phyloP scores from a whole-genome alignment of 192 early-diverging fungal species.

The Coemansia sp. region DNA sequence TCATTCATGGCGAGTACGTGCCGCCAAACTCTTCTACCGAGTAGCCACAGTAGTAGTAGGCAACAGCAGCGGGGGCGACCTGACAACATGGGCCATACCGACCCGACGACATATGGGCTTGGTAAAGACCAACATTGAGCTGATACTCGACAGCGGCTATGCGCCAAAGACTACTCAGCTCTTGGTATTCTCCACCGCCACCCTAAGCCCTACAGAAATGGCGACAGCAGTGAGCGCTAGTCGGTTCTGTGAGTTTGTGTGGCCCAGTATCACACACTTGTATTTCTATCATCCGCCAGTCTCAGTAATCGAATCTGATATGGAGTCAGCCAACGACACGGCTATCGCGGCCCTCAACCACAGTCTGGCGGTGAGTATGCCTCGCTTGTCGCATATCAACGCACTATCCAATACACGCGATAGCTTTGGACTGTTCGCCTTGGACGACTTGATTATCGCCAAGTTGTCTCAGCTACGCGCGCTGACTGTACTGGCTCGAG shows the following conservation, averaged over 20 bases:
- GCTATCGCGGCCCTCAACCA: slow-evolving; percentile 26
- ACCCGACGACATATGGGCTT: background rate
- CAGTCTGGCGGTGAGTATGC: slow-evolving; percentile 22
- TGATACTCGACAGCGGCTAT: slow-evolving; percentile 47
- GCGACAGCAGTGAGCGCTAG: slow-evolving; percentile 3
- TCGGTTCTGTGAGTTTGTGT: slow-evolving; percentile 33
- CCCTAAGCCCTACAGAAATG: background rate
- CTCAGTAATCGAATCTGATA: background rate
- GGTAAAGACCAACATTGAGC: slow-evolving; percentile 28
- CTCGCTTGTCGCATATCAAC: slow-evolving; percentile 16
- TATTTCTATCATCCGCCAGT: slow-evolving; percentile 33
- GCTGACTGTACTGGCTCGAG: slow-evolving; percentile 19
- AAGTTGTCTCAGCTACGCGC: slow-evolving; percentile 12
- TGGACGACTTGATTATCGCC: slow-evolving; percentile 44
- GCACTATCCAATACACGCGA: slow-evolving; percentile 37
- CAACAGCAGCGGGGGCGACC: slow-evolving; percentile 5
- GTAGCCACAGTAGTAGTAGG: slow-evolving; percentile 24
- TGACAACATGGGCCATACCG: slow-evolving; percentile 8
- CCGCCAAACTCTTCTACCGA: slow-evolving; percentile 45
- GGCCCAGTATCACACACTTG: slow-evolving; percentile 33
- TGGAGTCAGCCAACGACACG: slow-evolving; percentile 21
- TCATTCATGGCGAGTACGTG: slow-evolving; percentile 40
- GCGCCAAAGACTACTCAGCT: slow-evolving; percentile 37
- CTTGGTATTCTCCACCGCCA: slow-evolving; percentile 11
- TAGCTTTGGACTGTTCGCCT: slow-evolving; percentile 45